Evolutionary conservation across 2,329 filamentous ascomycete genomes (phyloP), one percentile per base, ranked within the genome.

Genomic region (Xylaria sp.): DNA sequence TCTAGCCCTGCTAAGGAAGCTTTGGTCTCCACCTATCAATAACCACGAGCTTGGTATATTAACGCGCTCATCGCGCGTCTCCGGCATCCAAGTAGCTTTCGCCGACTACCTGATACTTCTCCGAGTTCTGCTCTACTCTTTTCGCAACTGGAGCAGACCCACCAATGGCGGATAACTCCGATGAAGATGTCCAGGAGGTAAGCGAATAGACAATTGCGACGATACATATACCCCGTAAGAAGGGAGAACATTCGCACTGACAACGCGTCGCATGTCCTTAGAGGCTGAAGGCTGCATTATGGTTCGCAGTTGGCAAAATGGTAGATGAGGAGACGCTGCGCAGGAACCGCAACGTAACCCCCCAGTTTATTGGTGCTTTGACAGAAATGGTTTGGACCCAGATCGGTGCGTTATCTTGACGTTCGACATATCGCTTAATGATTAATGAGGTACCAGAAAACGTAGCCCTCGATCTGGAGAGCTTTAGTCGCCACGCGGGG

Each of bases 241-340:
- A 13, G 35, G 6, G 65, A 13, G 65, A 40, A 37, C 21, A n/a
- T 59, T 65, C 55, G 48, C 50, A 21, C 55, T 63, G 32, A 48
- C 61, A 55, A 2, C 37, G 13, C 53, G 50, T 40, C 40, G 23
- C 58, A 21, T 62, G 5, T 32, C 32, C 3, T 50, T 25, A 97
- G 91, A 90, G 91, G 71, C 87, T 96, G 75, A 97, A 97, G 84
- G 90, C 92, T 42, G 92, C 92, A 16, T 87, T 97, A 27, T 97
- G 93, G 93, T 91, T 91, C 76, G 88, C 90, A 27, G 88, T 97
- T 68, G 93, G 93, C 73, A 92, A 93, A 78, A 95, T 97, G 69
- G 92, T 97, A 71, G 95, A 98, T 79, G 90, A 95, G 72, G 92
- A 97, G 78, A 91, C 90, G 21, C 82, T 93, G 35, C 85, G 87